A percentile compares a stretch with the other conserved stretches of the same genome.
These are phyloP conservation scores for Tillandsia leiboldiana DNA, from an alignment of 176 grass and related monocot species.

Conservation along the genomic window DNA sequence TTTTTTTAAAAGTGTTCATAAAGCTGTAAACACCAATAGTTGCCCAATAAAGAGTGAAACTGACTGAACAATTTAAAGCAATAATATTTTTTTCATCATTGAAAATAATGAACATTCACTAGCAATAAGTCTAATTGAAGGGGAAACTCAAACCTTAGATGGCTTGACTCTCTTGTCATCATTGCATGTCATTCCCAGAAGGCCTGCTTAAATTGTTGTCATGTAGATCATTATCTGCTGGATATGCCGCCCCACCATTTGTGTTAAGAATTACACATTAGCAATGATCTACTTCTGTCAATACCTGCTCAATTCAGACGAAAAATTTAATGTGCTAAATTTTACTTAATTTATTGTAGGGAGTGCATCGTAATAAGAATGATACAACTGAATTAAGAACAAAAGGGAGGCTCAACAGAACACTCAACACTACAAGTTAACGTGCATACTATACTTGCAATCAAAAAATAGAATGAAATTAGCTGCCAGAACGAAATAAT, in stretches of 20 bases:
- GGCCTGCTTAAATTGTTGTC: conserved; percentile 20
- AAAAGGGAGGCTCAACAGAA: background rate
- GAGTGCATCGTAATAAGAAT: background rate
- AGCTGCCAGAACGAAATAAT: too few species aligned
- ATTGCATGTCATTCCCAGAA: conserved; percentile 14
- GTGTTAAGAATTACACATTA: conserved; percentile 95
- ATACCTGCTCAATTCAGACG: conserved; percentile 55
- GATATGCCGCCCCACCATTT: conserved; percentile 92
- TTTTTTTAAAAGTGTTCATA: background rate
- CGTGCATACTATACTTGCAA: too few species aligned
- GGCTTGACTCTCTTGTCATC: conserved; percentile 19
- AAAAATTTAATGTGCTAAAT: background rate
- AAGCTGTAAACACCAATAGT: background rate
- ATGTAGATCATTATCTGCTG: conserved; percentile 34
- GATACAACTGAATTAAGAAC: background rate
- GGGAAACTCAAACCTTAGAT: conserved; percentile 37
- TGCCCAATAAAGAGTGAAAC: too few species aligned
- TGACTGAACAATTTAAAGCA: background rate
- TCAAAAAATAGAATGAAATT: too few species aligned
- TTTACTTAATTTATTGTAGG: background rate
- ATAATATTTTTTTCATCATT: background rate
- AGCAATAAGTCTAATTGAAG: background rate
- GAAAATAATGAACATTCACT: background rate
- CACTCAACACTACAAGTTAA: background rate
- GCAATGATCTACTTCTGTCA: conserved; percentile 86